Conservation (phyloP, 495 filamentous ascomycete genomes). For the Pyronema omphalodes region DNA sequence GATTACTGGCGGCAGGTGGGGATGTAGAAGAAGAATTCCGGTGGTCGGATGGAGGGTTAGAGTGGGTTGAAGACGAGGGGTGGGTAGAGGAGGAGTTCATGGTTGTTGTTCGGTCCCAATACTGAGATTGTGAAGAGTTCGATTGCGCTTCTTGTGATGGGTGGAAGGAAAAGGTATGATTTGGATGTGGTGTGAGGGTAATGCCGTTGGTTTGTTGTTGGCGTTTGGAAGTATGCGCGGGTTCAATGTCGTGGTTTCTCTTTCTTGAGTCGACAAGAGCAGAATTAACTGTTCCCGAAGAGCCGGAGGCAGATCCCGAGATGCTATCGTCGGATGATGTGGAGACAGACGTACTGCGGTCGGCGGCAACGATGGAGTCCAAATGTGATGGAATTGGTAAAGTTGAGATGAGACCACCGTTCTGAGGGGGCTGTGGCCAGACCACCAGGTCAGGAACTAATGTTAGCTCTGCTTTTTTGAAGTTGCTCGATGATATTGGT, state of each 20-base stretch:
- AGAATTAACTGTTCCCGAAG: too few relatives aligned
- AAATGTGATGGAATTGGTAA: too few relatives aligned
- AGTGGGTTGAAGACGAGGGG: background rate
- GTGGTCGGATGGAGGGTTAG: background rate
- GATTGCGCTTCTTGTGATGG: too few relatives aligned
- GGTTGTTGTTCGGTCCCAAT: background rate
- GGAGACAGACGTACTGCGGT: too few relatives aligned
- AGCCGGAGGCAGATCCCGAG: too few relatives aligned
- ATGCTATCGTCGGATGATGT: too few relatives aligned
- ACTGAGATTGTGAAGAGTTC: background rate
- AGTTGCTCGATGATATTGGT: too few relatives aligned
- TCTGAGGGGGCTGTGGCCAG: slow-evolving; percentile 1
- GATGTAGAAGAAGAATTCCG: background rate
- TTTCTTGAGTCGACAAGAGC: background rate
- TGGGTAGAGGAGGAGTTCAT: background rate
- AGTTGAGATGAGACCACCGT: background rate
- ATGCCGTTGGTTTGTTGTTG: background rate
- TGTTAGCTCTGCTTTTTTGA: too few relatives aligned
- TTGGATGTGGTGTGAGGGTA: background rate
- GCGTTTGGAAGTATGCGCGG: slow-evolving; percentile 1
- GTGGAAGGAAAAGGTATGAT: background rate
- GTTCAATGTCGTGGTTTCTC: background rate
- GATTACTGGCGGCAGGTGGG: background rate
- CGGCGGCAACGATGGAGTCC: too few relatives aligned
- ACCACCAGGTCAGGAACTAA: background rate